These are phyloP conservation scores for Aspergillus proliferans DNA, from an alignment of 2,329 filamentous ascomycete genomes.

Conservation along the genomic window DNA sequence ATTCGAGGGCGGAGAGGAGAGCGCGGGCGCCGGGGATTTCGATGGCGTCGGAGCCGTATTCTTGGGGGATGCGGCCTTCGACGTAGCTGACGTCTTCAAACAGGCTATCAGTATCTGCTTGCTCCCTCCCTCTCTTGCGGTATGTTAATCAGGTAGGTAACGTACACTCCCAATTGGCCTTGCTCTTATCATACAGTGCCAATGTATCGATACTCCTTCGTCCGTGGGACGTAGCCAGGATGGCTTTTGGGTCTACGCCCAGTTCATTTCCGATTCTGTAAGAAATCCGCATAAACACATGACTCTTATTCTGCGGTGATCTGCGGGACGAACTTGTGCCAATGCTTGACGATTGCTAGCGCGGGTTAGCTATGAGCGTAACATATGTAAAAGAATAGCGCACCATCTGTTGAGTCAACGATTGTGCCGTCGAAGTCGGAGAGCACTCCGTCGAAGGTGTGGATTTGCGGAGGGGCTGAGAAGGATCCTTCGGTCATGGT, in stretches of 20 bases:
- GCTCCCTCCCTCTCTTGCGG: not conserved
- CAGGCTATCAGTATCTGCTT: not conserved
- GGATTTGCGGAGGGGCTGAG: slow-evolving; percentile 33
- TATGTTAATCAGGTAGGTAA: slow-evolving; percentile 19
- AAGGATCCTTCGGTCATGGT: slow-evolving; percentile 29
- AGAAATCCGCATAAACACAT: not conserved
- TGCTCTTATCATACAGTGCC: slow-evolving; percentile 69
- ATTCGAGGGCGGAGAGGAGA: slow-evolving; percentile 62
- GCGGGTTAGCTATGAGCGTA: slow-evolving; percentile 18
- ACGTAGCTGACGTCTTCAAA: slow-evolving; percentile 66
- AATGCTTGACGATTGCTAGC: slow-evolving; percentile 58
- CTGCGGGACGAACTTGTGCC: slow-evolving; percentile 49
- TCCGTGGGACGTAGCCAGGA: slow-evolving; percentile 86
- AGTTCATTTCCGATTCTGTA: slow-evolving; percentile 62
- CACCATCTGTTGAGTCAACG: slow-evolving; percentile 43
- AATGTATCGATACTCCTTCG: slow-evolving; percentile 83
- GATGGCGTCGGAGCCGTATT: slow-evolving; percentile 69
- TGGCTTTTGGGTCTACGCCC: slow-evolving; percentile 74
- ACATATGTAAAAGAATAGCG: slow-evolving; percentile 4
- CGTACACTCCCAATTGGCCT: slow-evolving; percentile 90
- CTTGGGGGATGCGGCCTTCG: slow-evolving; percentile 70
- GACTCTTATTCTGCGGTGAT: not conserved
- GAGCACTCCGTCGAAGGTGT: slow-evolving; percentile 39
- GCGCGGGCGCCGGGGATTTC: slow-evolving; percentile 78
- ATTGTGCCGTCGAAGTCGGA: slow-evolving; percentile 46